phyloP scores from a whole-genome alignment of 805 yeast species.

The Lachancea thermotolerans region DNA sequence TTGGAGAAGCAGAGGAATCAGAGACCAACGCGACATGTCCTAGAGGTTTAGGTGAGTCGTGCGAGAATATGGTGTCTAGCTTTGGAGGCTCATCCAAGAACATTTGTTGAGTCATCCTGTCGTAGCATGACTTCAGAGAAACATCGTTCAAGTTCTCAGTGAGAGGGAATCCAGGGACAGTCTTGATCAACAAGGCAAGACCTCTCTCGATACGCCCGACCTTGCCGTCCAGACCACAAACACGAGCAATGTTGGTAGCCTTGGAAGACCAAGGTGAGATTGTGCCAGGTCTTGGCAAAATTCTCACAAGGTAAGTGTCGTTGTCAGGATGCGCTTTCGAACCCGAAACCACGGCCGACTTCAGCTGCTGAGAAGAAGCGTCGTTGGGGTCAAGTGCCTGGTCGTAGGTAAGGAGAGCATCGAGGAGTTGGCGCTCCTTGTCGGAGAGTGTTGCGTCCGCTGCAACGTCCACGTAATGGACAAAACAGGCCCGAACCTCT shows the following conservation, averaged over 20 bases:
- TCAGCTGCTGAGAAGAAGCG: conserved; percentile 19
- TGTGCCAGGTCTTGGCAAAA: conserved; percentile 90
- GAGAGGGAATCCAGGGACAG: conserved; percentile 65
- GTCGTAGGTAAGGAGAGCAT: conserved; percentile 69
- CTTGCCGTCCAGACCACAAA: conserved; percentile 68
- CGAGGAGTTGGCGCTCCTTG: conserved; percentile 43
- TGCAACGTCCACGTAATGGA: conserved; percentile 68
- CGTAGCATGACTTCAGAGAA: conserved; percentile 67
- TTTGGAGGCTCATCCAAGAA: conserved; percentile 57
- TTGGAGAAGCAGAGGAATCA: conserved; percentile 30
- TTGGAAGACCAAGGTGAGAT: conserved; percentile 99
- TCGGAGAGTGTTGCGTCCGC: conserved; percentile 31
- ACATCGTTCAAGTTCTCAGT: conserved; percentile 46
- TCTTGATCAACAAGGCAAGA: conserved; percentile 61
- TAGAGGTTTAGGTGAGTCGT: conserved; percentile 76
- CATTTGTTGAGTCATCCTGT: conserved; percentile 87
- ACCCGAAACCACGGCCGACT: conserved; percentile 26
- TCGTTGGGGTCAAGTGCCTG: conserved; percentile 50
- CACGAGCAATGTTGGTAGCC: conserved; percentile 90
- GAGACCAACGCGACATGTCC: conserved; percentile 60
- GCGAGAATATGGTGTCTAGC: conserved; percentile 65
- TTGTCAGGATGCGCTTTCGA: conserved; percentile 27
- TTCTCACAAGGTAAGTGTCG: conserved; percentile 56
- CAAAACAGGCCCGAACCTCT: conserved; percentile 64
- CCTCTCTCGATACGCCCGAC: conserved; percentile 92